Percentiles rank a stretch among this genome's conserved stretches.
Conservation (phyloP, 176 grass and related monocot species). For the Phoenix roebelenii region DNA sequence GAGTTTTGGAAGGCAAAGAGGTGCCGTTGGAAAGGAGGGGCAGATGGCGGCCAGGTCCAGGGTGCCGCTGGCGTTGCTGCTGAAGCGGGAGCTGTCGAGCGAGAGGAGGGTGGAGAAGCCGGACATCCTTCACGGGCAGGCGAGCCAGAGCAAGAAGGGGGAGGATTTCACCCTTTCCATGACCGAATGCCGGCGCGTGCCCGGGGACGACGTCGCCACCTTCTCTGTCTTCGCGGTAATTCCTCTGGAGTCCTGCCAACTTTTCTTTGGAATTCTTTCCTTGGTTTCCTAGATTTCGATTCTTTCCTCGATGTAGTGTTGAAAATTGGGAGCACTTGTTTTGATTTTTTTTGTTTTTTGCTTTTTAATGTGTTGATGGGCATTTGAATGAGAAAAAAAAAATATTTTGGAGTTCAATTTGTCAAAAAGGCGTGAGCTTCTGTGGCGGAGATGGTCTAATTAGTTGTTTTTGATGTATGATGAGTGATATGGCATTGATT, state of each 20-base stretch:
- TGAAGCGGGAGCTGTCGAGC: slow-evolving; percentile 79
- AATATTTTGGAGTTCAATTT: no score
- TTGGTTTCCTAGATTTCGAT: not conserved
- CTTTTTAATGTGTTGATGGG: no score
- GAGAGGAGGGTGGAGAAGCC: slow-evolving; percentile 76
- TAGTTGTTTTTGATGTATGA: no score
- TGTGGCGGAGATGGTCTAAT: no score
- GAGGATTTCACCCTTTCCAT: slow-evolving; percentile 80
- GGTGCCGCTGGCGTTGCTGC: slow-evolving; percentile 79
- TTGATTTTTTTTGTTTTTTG: no score
- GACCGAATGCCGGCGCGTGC: slow-evolving; percentile 40
- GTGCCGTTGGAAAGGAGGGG: slow-evolving; percentile 15
- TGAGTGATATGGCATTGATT: no score
- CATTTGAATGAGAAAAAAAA: no score
- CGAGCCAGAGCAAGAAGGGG: slow-evolving; percentile 85
- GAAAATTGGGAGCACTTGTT: not conserved
- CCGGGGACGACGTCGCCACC: slow-evolving; percentile 13
- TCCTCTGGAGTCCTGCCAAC: not conserved
- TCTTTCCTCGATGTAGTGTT: slow-evolving; percentile 5
- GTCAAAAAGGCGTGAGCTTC: no score
- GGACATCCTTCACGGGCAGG: slow-evolving; percentile 69
- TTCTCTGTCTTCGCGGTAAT: slow-evolving; percentile 90
- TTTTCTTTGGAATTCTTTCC: not conserved
- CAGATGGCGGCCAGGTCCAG: slow-evolving; percentile 41
- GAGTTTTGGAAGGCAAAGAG: no score